These are phyloP conservation scores for Sporisorium reilianum DNA, from an alignment of 1,284 basidiomycete species.

Conservation along the genomic window DNA sequence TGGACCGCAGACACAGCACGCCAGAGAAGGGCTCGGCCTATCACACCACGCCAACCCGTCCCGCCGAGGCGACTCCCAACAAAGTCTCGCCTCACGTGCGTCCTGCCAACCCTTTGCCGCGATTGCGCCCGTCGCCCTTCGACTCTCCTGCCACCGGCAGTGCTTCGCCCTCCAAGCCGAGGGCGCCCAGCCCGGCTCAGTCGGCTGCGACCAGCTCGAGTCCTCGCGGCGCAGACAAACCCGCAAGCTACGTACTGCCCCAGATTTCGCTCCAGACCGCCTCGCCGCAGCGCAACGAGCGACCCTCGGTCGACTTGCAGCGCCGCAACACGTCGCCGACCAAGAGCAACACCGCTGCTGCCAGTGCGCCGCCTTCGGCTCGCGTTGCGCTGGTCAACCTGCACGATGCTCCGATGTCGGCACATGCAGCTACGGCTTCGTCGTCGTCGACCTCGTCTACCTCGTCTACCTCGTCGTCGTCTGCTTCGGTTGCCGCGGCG, in stretches of 20 bases:
- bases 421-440: constrained; percentile 17
- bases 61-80: constrained; percentile 22
- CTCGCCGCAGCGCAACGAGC: constrained; percentile 42
- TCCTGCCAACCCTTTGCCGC: constrained; percentile 39
- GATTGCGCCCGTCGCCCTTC: constrained; percentile 32
- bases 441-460: constrained; percentile 26
- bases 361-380: constrained; percentile 31
- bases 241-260: constrained; percentile 27
- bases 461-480: constrained; percentile 17
- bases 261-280: constrained; percentile 46
- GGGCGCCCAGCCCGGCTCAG: constrained; percentile 15
- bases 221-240: constrained; percentile 14
- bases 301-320: constrained; percentile 29
- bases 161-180: constrained; percentile 29
- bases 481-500: constrained; percentile 17
- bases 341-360: constrained; percentile 18
- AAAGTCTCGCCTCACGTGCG: constrained; percentile 38
- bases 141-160: constrained; percentile 31
- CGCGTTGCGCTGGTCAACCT: constrained; percentile 35
- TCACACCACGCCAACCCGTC: constrained; percentile 28
- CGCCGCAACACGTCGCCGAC: constrained; percentile 52
- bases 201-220: constrained; percentile 15
- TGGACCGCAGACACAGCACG: constrained; percentile 49
- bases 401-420: constrained; percentile 29
- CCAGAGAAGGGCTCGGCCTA: constrained; percentile 42